Evolutionary conservation across 805 yeast genomes (phyloP).

Genomic region (Candida takata): DNA sequence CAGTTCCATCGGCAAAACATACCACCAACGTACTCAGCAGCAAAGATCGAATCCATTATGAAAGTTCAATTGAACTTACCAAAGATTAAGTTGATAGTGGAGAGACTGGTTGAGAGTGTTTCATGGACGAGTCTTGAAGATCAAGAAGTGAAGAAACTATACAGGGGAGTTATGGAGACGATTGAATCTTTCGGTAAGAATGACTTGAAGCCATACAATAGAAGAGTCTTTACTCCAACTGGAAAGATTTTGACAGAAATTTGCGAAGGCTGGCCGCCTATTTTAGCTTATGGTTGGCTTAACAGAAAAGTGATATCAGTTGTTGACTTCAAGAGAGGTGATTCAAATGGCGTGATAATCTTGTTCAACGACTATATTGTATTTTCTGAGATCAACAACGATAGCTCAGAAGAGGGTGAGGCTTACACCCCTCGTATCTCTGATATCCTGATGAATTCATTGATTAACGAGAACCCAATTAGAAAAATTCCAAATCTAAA

Average conservation of each 20-base stretch:
- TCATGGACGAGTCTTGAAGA: conserved; percentile 31
- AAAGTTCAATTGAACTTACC: conserved; percentile 67
- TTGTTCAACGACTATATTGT: conserved; percentile 77
- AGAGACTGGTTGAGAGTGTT: conserved; percentile 47
- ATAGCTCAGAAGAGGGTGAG: conserved; percentile 14
- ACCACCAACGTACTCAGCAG: conserved; percentile 35
- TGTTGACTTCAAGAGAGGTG: conserved; percentile 38
- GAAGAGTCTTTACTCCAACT: conserved; percentile 81
- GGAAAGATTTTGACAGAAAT: conserved; percentile 83
- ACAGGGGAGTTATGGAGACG: conserved; percentile 50
- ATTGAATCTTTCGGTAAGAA: conserved; percentile 77
- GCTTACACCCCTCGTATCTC: conserved; percentile 50
- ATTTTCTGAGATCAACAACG: conserved; percentile 43
- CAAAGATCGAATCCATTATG: conserved; percentile 53
- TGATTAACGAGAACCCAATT: conserved; percentile 79
- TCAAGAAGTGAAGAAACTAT: conserved; percentile 31
- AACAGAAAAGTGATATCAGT: conserved; percentile 80
- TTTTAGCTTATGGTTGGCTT: conserved; percentile 83
- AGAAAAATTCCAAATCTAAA: conserved; percentile 57
- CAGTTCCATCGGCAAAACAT: conserved; percentile 27
- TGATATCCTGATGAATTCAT: conserved; percentile 83
- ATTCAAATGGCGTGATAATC: conserved; percentile 49
- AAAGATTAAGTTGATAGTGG: conserved; percentile 60
- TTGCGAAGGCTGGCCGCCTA: conserved; percentile 83
- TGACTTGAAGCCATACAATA: conserved; percentile 41